These are phyloP conservation scores for Starmera quercuum DNA, from an alignment of 805 yeast genomes.

Conservation along the genomic window DNA sequence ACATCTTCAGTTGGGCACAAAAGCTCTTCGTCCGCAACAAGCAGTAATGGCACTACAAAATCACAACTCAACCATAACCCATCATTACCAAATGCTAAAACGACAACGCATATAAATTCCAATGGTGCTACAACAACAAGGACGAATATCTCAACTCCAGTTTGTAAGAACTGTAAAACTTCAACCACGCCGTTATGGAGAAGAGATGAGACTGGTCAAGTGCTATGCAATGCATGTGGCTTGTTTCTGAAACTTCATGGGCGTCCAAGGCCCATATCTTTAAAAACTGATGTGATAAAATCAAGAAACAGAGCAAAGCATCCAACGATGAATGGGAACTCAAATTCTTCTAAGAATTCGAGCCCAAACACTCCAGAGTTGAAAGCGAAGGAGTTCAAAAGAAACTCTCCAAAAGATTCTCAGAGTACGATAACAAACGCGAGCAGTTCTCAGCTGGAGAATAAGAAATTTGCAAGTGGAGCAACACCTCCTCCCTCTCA, in stretches of 20 bases:
- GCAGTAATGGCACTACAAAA: slow-evolving; percentile 1
- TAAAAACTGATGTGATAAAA: slow-evolving; percentile 89
- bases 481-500: neutral
- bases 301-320: slow-evolving; percentile 81
- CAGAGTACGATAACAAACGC: neutral
- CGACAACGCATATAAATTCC: slow-evolving; percentile 43
- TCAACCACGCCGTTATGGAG: slow-evolving; percentile 95
- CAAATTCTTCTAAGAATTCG: slow-evolving; percentile 6
- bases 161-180: slow-evolving; percentile 87
- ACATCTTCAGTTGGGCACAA: neutral
- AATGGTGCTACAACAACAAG: slow-evolving; percentile 62
- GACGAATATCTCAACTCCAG: slow-evolving; percentile 54
- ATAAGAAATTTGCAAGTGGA: no score
- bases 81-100: slow-evolving; percentile 47
- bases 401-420: slow-evolving; percentile 8
- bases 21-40: neutral
- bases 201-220: slow-evolving; percentile 85
- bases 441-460: no score
- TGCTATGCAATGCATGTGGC: slow-evolving; percentile 93
- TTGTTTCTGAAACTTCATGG: slow-evolving; percentile 85
- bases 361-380: slow-evolving; percentile 15
- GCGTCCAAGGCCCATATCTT: slow-evolving; percentile 82
- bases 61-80: no score
- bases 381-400: slow-evolving; percentile 10
- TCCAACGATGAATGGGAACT: slow-evolving; percentile 7